These are phyloP conservation scores for Anthostomella pinea DNA, from an alignment of 2,329 filamentous ascomycete species.

Conservation along the genomic window DNA sequence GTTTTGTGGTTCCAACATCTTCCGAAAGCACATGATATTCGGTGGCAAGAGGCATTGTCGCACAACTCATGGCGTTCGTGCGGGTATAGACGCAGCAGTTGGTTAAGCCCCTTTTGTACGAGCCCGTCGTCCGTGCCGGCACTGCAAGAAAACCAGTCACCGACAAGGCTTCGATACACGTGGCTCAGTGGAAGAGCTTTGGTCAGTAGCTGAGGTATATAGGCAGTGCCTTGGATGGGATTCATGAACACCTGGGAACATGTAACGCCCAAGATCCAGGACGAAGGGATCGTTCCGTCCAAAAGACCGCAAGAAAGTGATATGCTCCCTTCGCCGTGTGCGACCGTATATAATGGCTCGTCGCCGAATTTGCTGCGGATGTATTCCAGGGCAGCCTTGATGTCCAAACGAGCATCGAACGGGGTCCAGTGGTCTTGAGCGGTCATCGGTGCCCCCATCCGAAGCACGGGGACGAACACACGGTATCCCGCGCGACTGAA, in stretches of 20 bases:
- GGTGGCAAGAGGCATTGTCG: conserved; percentile 60
- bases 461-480: conserved; percentile 56
- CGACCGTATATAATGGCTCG: conserved; percentile 50
- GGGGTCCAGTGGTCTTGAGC: conserved; percentile 55
- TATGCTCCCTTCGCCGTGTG: conserved; percentile 63
- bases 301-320: conserved; percentile 57
- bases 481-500: conserved; percentile 59
- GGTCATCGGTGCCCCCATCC: conserved; percentile 53
- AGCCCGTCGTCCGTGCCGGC: conserved; percentile 44
- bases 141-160: conserved; percentile 54
- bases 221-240: conserved; percentile 54
- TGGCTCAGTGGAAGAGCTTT: conserved; percentile 47
- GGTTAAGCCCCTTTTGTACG: conserved; percentile 52
- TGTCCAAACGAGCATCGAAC: conserved; percentile 58
- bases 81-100: conserved; percentile 57
- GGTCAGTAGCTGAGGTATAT: conserved; percentile 53
- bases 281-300: conserved; percentile 55
- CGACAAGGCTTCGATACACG: conserved; percentile 46
- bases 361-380: conserved; percentile 43
- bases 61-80: conserved; percentile 55
- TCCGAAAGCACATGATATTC: conserved; percentile 58
- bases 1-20: conserved; percentile 64
- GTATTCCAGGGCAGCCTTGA: conserved; percentile 52
- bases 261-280: conserved; percentile 57
- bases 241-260: conserved; percentile 64